These are phyloP conservation scores for Margaritispora aquatica DNA, from an alignment of 495 filamentous ascomycete species.

Conservation along the genomic window DNA sequence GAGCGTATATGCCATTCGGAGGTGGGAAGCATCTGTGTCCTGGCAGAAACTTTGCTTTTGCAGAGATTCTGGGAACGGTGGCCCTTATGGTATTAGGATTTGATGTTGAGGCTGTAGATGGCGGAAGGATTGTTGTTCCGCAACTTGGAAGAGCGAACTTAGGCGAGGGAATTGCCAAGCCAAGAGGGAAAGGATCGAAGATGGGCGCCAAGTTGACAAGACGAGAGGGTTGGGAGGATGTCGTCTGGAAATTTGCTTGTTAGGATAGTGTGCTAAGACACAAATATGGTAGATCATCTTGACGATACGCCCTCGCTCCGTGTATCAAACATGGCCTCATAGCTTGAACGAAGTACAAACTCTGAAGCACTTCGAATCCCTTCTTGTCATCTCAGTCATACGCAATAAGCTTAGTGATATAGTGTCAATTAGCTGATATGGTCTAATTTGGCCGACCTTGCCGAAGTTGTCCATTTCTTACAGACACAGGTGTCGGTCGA, in stretches of 20 bases:
- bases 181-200: background rate
- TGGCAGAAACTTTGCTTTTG: slow-evolving; percentile 47
- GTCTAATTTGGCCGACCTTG: too few species aligned
- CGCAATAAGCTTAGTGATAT: too few species aligned
- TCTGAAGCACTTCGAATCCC: too few species aligned
- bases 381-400: too few species aligned
- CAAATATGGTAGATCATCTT: too few species aligned
- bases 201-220: slow-evolving; percentile 4
- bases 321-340: too few species aligned
- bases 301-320: too few species aligned
- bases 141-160: background rate
- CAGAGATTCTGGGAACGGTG: slow-evolving; percentile 41
- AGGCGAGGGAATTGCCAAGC: background rate
- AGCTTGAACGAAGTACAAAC: too few species aligned
- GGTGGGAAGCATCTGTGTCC: slow-evolving; percentile 50
- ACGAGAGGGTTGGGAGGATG: slow-evolving; percentile 10
- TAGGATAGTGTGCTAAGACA: too few species aligned
- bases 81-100: slow-evolving; percentile 39
- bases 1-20: slow-evolving; percentile 44
- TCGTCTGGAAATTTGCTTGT: background rate
- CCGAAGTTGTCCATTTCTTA: too few species aligned
- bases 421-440: too few species aligned
- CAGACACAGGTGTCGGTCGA: too few species aligned
- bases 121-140: background rate
- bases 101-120: slow-evolving; percentile 27